Base-by-base conservation (phyloP, 805 yeast species). In the Candida endomychidarum region DNA sequence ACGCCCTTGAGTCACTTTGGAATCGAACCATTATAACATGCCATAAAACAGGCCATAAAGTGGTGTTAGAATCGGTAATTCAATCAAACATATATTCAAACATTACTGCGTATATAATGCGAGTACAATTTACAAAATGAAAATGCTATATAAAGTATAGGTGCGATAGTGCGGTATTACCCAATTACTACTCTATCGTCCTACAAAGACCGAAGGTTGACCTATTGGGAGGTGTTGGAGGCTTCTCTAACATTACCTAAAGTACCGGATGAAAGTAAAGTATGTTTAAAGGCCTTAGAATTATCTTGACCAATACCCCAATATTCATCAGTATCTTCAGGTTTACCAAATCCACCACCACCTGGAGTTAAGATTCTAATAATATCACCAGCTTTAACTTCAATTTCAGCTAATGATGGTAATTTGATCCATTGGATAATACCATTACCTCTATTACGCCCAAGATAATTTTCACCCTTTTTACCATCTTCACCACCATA, bases 311-410 rank as follows among this genome's bases (percentile, higher is more conserved):
- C 41, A 15, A 46, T 16, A 5, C 46, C 43, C 53, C 50, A 47
- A 17, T 22, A 32, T 14, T 47, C 54, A 25, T 48, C 52, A 3
- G 51, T 23, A 26, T 49, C 54, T 8, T 39, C 22, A 15, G 42
- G 43, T 16, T 38, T 45, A 36, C 95, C 95, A 59, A 72, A 86
- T 0, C 89, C 95, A 34, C 91, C 95, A 19, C 93, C 95, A 26
- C 95, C 95, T 2, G 95, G 95, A 0, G 95, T 84, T 52, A 69
- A 58, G 26, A 86, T 77, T 8, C 81, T 60, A 26, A 86, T 58
- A 34, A 85, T 67, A 52, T 86, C 95, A 5, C 93, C 93, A 5
- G 71, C 56, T n/a, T 63, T 50, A 41, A 78, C 70, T 10, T 63
- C 51, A 2, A 84, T 46, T 58, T 83, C 83, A 14, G 91, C 91